These are phyloP conservation scores for Fusarium sp. DNA, from an alignment of 2,329 filamentous ascomycete species.

Conservation along the genomic window DNA sequence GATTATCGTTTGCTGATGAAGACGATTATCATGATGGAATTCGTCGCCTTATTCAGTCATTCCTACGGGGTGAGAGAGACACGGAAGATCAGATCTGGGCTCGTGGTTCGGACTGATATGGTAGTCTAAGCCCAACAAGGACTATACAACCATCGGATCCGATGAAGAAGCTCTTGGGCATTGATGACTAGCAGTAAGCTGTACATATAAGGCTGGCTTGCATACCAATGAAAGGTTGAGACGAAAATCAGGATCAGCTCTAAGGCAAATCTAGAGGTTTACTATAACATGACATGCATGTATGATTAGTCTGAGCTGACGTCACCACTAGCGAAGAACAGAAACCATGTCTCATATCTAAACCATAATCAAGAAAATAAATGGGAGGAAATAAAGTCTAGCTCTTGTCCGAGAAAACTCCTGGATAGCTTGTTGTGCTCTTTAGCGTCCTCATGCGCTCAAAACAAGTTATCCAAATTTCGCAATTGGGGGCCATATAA, in stretches of 20 bases:
- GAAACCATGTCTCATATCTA: background rate
- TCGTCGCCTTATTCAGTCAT: too few species aligned
- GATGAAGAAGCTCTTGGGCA: background rate
- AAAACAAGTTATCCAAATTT: background rate
- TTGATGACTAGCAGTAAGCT: background rate
- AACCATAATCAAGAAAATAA: background rate
- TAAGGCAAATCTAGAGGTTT: background rate
- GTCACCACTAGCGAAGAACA: background rate
- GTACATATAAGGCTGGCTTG: background rate
- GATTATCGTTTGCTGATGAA: background rate
- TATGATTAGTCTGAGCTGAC: background rate
- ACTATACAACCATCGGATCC: background rate
- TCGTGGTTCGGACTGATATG: background rate
- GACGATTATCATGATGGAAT: too few species aligned
- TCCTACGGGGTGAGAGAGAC: background rate
- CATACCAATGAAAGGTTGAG: background rate
- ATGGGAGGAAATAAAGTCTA: accelerated
- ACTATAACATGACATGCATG: background rate
- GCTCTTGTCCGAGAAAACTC: accelerated
- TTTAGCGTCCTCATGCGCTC: background rate
- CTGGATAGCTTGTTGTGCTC: background rate
- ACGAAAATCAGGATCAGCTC: background rate
- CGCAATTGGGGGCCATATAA: background rate
- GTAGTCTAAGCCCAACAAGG: background rate
- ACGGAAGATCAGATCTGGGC: background rate